Evolutionary conservation across 225 moss, liverwort and hornwort species (phyloP).

Genomic region (Ulota crispa): DNA sequence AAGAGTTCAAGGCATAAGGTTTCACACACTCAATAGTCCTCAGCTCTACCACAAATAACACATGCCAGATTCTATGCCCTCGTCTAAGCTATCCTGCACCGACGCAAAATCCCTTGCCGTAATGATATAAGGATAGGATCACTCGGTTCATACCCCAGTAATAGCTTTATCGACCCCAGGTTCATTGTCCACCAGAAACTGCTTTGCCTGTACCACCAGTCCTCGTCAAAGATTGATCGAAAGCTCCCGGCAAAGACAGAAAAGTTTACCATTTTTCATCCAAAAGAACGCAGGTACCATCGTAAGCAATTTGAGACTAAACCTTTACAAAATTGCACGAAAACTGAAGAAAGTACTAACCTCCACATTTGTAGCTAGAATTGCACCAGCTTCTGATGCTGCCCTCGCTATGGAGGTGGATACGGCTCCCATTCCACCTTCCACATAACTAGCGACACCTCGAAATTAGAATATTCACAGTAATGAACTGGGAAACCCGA

Average conservation of each 20-base stretch:
- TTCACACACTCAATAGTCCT: neutral
- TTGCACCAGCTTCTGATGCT: conserved; percentile 83
- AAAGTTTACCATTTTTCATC: neutral
- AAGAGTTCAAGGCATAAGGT: neutral
- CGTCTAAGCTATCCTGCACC: neutral
- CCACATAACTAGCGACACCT: conserved; percentile 61
- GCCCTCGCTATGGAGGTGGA: conserved; percentile 73
- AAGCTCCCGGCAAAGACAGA: neutral
- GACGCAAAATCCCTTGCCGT: conserved; percentile 5
- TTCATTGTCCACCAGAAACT: conserved; percentile 59
- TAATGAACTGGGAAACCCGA: neutral
- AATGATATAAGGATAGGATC: conserved; percentile 6
- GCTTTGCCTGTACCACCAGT: conserved; percentile 49
- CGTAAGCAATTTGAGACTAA: neutral
- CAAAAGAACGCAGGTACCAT: neutral
- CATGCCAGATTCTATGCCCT: neutral
- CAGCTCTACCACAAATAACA: neutral
- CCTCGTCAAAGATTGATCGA: conserved; percentile 12
- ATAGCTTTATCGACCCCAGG: conserved; percentile 38
- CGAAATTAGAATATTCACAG: conserved; percentile 17
- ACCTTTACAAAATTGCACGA: neutral
- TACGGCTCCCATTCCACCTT: conserved; percentile 92
- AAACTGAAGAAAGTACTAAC: conserved; percentile 33
- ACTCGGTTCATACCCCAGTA: conserved; percentile 60
- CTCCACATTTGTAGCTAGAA: conserved; percentile 77